phyloP scores from a whole-genome alignment of 2,329 filamentous ascomycete genomes.

The Arthroderma uncinatum region DNA sequence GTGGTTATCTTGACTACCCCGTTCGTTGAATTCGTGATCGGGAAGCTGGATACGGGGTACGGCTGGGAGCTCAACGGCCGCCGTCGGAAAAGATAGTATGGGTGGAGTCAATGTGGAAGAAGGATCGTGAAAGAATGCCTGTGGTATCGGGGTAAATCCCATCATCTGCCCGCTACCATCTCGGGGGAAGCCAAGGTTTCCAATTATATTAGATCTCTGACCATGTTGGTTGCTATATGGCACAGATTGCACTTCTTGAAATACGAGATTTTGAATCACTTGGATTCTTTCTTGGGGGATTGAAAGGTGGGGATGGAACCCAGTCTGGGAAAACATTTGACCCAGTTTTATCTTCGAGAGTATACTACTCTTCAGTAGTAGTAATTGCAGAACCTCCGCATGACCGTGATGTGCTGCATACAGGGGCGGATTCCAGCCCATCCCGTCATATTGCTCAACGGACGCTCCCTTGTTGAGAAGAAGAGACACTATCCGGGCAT shows the following conservation, averaged over 20 bases:
- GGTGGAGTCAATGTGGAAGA: neutral
- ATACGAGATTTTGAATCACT: constrained; percentile 6
- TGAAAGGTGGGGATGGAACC: neutral
- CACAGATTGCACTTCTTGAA: neutral
- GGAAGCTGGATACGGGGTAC: neutral
- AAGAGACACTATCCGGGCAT: constrained; percentile 4
- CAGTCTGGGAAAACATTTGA: neutral
- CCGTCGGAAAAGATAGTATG: neutral
- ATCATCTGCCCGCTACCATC: neutral
- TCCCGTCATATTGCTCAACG: constrained; percentile 26
- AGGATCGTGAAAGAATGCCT: neutral
- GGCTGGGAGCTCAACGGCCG: neutral
- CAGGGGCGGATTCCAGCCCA: constrained; percentile 28
- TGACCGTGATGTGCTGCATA: constrained; percentile 32
- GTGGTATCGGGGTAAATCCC: neutral
- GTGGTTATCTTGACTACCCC: neutral
- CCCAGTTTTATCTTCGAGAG: constrained; percentile 11
- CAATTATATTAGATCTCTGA: neutral
- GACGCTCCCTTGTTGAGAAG: constrained; percentile 23
- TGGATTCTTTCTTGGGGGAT: constrained; percentile 16
- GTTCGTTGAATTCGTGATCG: neutral
- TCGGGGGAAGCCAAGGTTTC: neutral
- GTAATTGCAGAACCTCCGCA: constrained; percentile 23
- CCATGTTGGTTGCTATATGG: neutral
- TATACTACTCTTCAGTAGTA: constrained; percentile 21